Evolutionary conservation across 805 yeast genomes (phyloP), one percentile per base, ranked within the genome.

Genomic region (Clavispora asparagi): DNA sequence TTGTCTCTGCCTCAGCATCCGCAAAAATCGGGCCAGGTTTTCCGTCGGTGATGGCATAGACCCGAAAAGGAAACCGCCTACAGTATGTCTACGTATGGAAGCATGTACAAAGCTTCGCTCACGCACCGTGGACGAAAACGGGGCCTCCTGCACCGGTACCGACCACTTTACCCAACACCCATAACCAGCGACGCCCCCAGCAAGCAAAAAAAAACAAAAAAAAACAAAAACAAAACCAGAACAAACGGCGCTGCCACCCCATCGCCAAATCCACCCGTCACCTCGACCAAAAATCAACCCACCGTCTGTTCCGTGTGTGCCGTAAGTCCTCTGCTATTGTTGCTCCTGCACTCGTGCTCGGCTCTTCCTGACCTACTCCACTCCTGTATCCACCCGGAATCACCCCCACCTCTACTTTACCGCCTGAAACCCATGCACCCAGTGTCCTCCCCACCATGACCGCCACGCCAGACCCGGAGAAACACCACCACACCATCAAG

Each of bases 401-500:
- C 23, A 10, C 37, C 37, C 37, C 37, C 5, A 33, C 37, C 25
- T n/a, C n/a, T n/a, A 32, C 23, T 6, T 10, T 31, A n/a, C 31
- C 30, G 12, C 39, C 13, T 7, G 14, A 14, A 26, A 23, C 19
- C 10, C 39, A 16, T 37, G 33, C 17, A 10, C 45, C n/a, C n/a
- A 30, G 29, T 19, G 23, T 25, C 28, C n/a, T 14, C 27, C 16
- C 8, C 17, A 16, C 27, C 32, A 14, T 13, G 35, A 16, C 42
- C 27, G 25, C 37, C 37, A 33, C 37, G 11, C 37, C 37, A 6
- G 37, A 33, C 25, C 5, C 37, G 37, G 47, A 49, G 31, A 31
- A 41, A 7, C 47, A 50, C 19, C 48, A 39, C 36, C 59, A 47
- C 40, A 58, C 52, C 48, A 16, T 33, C 37, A 33, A 17, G 37